Base-by-base conservation (phyloP, 306 rosid genomes). In the Quercus ilex region DNA sequence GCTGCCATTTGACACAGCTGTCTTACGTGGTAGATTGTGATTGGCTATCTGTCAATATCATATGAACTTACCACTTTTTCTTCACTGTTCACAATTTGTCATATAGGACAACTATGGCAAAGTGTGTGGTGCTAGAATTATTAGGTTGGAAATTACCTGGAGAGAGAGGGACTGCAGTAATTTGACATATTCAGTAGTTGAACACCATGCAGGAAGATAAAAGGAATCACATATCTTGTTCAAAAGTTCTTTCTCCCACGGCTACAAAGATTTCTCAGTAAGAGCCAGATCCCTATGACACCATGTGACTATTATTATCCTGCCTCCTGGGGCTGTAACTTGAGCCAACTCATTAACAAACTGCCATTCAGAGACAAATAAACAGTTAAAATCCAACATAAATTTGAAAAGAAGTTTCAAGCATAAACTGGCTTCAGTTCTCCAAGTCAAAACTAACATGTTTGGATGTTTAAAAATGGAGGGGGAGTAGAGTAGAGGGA, bases 181-280 rank as follows among this genome's bases (percentile, higher is more conserved):
- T 55, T 21, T 74, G 88, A 95, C 78, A 73, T 95, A 95, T 75
- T 95, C 92, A 71, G 94, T 77, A 71, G 99, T 81, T 52, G 99
- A 92, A 80, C 98, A 92, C 99, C 99, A 95, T 1, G 92, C 94
- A 19, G 99, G 99, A 69, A 95, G 99, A 84, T 91, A 95, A 80
- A 67, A 95, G 25, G 87, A 85, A 82, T 84, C 88, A 30, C 99
- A 90, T 28, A 95, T 95, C 91, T 72, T 93, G 71, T 91, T 85
- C 71, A 95, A 82, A 23, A 91, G 97, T 56, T 79, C 62, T 43
- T 84, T 63, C 88, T 95, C 99, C 91, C 93, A 92, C 41, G 89
- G 86, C 76, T 84, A 74, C 80, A 95, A 73, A 43, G 92, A 79
- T 21, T 83, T 21, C 77, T 94, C 98, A 60, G 67, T 83, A 7